A percentile compares a stretch with the other conserved stretches of the same genome.
phyloP scores from a whole-genome alignment of 306 rosid genomes.

The Astragalus glycyphyllos region DNA sequence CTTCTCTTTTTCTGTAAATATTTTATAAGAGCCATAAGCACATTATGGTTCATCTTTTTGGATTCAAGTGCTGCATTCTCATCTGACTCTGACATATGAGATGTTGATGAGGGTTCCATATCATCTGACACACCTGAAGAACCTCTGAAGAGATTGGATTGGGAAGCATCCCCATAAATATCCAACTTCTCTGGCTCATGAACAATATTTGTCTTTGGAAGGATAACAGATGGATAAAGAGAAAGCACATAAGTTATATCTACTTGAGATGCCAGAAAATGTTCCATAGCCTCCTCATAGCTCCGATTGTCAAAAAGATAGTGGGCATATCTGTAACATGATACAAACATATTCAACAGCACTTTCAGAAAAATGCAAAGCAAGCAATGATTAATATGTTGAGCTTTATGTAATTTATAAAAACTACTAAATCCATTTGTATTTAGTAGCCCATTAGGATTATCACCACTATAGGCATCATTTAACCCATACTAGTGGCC shows the following conservation, averaged over 20 bases:
- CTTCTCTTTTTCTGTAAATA: constrained; percentile 87
- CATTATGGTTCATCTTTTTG: constrained; percentile 88
- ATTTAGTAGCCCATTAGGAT: neutral
- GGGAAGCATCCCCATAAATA: constrained; percentile 60
- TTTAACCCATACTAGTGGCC: neutral
- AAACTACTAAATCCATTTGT: neutral
- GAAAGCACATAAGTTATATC: constrained; percentile 91
- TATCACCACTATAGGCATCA: constrained; percentile 10
- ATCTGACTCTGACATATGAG: constrained; percentile 61
- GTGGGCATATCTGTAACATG: constrained; percentile 82
- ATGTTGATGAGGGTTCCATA: constrained; percentile 62
- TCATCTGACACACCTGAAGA: constrained; percentile 91
- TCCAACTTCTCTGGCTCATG: constrained; percentile 80
- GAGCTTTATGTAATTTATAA: constrained; percentile 14
- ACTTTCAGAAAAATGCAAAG: constrained; percentile 2
- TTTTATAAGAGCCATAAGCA: constrained; percentile 97
- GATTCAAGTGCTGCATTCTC: constrained; percentile 77
- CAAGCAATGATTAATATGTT: constrained; percentile 28
- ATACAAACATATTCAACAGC: constrained; percentile 42
- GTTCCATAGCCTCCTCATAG: constrained; percentile 98
- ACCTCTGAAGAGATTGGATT: constrained; percentile 64
- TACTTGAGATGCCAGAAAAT: constrained; percentile 89
- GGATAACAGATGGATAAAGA: constrained; percentile 76
- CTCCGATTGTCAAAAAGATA: constrained; percentile 91
- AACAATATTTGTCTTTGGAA: constrained; percentile 80